These are phyloP conservation scores for Nematocida sp. DNA, from an alignment of 371 early-diverging fungal species.

Conservation along the genomic window DNA sequence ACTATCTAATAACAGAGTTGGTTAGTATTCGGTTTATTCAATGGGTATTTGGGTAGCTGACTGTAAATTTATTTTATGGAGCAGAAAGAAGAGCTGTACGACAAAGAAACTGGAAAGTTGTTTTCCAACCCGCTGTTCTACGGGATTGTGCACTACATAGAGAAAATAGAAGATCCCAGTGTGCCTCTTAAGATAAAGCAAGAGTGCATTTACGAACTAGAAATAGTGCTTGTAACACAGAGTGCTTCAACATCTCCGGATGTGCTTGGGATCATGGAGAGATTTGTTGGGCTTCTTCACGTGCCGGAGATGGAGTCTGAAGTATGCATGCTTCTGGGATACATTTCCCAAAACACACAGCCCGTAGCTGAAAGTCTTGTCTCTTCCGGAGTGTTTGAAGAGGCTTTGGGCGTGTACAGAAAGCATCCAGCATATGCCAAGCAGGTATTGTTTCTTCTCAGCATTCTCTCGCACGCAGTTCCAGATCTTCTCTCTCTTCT, in stretches of 20 bases:
- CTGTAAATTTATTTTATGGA: slow-evolving; percentile 3
- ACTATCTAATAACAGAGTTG: too few species aligned
- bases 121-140: slow-evolving; percentile 21
- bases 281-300: slow-evolving; percentile 6
- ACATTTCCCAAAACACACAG: slow-evolving; percentile 38
- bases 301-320: slow-evolving; percentile 10
- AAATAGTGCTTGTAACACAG: slow-evolving; percentile 16
- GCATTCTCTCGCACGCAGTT: slow-evolving; percentile 30
- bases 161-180: slow-evolving; percentile 8
- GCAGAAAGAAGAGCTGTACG: slow-evolving; percentile 3
- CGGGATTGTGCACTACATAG: slow-evolving; percentile 24
- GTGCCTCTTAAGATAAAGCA: slow-evolving; percentile 24
- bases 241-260: slow-evolving; percentile 28
- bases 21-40: too few species aligned
- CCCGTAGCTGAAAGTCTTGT: slow-evolving; percentile 22
- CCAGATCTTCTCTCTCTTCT: neutral
- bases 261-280: neutral
- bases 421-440: slow-evolving; percentile 1
- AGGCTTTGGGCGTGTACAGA: slow-evolving; percentile 11
- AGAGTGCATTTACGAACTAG: slow-evolving; percentile 39
- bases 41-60: neutral
- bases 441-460: slow-evolving; percentile 27
- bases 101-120: slow-evolving; percentile 23
- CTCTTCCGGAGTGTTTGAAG: neutral
- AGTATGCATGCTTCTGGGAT: slow-evolving; percentile 38